These are phyloP conservation scores for Glycyrrhiza uralensis DNA, from an alignment of 306 rosid genomes.

Conservation along the genomic window DNA sequence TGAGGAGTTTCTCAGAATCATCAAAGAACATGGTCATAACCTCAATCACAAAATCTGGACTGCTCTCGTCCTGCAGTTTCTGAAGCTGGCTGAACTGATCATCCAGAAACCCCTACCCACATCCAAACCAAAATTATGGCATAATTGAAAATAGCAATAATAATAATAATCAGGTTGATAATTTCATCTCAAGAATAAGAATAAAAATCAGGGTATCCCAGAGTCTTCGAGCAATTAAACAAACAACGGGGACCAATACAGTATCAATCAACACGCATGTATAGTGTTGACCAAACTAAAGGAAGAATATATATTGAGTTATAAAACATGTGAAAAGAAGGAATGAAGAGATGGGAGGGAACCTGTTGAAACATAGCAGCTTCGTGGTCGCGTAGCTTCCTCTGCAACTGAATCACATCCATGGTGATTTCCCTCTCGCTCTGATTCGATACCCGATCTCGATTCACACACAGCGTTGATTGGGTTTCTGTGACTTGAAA, in stretches of 20 bases:
- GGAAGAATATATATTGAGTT: background rate
- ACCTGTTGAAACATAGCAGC: constrained; percentile 55
- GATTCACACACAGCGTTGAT: background rate
- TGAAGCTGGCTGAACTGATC: constrained; percentile 72
- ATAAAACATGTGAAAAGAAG: background rate
- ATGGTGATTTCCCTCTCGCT: constrained; percentile 29
- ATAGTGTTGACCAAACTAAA: background rate
- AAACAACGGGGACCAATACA: too few species aligned
- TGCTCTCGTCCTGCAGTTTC: constrained; percentile 70
- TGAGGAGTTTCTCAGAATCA: constrained; percentile 66
- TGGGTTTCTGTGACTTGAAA: background rate
- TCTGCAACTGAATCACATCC: constrained; percentile 57
- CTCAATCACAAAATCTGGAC: constrained; percentile 73
- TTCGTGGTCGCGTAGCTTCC: constrained; percentile 44
- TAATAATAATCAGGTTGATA: background rate
- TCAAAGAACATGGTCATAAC: constrained; percentile 71
- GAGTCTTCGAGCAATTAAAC: too few species aligned
- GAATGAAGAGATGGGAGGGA: background rate
- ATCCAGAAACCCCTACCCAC: constrained; percentile 58
- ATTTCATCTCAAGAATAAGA: background rate
- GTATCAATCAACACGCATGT: too few species aligned
- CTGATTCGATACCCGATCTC: background rate
- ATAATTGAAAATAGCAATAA: background rate
- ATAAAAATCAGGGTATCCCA: background rate
- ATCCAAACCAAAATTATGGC: background rate